A percentile compares a stretch with the other conserved stretches of the same genome.
Conservation (phyloP, 1,284 basidiomycete genomes). For the Volvariella volvacea region DNA sequence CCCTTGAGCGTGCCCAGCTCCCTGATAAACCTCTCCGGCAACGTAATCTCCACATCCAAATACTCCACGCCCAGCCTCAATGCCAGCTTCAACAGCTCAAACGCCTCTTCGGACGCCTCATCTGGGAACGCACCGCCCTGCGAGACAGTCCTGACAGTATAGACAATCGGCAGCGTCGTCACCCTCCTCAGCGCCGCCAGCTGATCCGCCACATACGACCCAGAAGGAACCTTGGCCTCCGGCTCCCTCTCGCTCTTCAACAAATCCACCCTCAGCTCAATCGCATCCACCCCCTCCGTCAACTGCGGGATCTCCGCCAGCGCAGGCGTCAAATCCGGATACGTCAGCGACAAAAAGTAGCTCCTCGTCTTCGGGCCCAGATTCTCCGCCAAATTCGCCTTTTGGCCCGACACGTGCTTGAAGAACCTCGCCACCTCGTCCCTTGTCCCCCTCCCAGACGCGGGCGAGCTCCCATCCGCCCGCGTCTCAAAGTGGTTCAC, state of each 20-base stretch:
- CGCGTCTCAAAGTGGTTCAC: conserved; percentile 60
- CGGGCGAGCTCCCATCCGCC: conserved; percentile 16
- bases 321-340: conserved; percentile 77
- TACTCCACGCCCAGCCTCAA: conserved; percentile 88
- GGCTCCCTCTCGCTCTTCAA: conserved; percentile 51
- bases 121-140: conserved; percentile 95
- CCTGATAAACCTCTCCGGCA: conserved; percentile 58
- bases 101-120: conserved; percentile 64
- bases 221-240: conserved; percentile 55
- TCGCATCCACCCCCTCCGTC: conserved; percentile 82
- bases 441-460: conserved; percentile 19
- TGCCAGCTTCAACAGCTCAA: conserved; percentile 75
- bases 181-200: conserved; percentile 74
- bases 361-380: conserved; percentile 59
- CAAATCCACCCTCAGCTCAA: conserved; percentile 92
- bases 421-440: conserved; percentile 77
- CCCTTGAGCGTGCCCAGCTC: conserved; percentile 64
- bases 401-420: conserved; percentile 76
- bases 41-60: conserved; percentile 85
- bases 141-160: conserved; percentile 81
- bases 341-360: conserved; percentile 91
- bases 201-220: conserved; percentile 77
- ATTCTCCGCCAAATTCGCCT: conserved; percentile 60
- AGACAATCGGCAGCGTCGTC: conserved; percentile 84
- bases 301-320: conserved; percentile 69